Evolutionary conservation across 345 rosid genomes (phyloP).

Genomic region (Eucalyptus sideroxylon): DNA sequence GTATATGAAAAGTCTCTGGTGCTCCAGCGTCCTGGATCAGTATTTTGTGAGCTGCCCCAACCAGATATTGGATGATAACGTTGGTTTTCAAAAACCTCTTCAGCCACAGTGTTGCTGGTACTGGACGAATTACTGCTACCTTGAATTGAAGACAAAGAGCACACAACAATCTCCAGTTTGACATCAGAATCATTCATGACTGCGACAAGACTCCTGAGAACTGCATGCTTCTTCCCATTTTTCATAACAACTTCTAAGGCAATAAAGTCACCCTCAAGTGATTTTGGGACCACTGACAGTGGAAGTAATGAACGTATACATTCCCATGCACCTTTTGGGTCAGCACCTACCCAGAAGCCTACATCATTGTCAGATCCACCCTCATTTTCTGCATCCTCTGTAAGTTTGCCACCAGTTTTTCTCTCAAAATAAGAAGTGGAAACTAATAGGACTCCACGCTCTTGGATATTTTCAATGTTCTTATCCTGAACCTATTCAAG

Average conservation of each 20-base stretch:
- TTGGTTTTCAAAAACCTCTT: conserved; percentile 57
- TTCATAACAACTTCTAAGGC: conserved; percentile 85
- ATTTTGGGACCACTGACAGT: conserved; percentile 65
- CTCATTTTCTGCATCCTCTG: conserved; percentile 31
- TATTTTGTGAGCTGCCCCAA: conserved; percentile 31
- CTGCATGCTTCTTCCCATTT: conserved; percentile 89
- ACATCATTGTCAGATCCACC: conserved; percentile 39
- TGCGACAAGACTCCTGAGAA: conserved; percentile 81
- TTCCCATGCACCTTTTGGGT: conserved; percentile 60
- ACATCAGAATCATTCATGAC: conserved; percentile 80
- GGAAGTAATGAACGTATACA: conserved; percentile 85
- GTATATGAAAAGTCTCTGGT: conserved; percentile 43
- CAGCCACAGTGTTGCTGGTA: conserved; percentile 25
- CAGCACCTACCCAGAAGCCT: conserved; percentile 85
- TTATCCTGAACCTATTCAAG: conserved; percentile 31
- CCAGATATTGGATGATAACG: conserved; percentile 26
- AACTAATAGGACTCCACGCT: conserved; percentile 52
- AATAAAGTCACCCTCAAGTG: conserved; percentile 41
- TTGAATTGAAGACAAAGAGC: conserved; percentile 18
- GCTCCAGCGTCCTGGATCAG: conserved; percentile 46
- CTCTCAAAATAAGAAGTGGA: conserved; percentile 79
- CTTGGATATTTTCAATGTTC: conserved; percentile 35
- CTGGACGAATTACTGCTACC: conserved; percentile 18
- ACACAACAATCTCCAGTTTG: conserved; percentile 55
- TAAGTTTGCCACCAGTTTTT: conserved; percentile 37